Evolutionary conservation across 805 yeast species (phyloP).

Genomic region (Monosporozyma aerobia): DNA sequence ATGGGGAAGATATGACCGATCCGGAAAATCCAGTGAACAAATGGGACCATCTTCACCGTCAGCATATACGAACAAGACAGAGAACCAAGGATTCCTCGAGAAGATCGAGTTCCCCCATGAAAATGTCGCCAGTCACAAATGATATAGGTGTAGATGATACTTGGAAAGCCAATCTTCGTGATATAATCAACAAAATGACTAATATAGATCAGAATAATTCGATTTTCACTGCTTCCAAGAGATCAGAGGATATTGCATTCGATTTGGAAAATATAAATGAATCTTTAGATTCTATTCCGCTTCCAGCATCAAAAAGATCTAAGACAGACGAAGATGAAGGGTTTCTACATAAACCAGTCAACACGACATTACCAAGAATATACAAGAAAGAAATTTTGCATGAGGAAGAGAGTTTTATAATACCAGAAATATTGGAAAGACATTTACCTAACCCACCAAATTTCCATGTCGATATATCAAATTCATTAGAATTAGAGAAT

Average conservation of each 20-base stretch:
- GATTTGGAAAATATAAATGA: slow-evolving; percentile 22
- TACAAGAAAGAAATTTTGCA: slow-evolving; percentile 17
- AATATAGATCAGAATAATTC: background rate
- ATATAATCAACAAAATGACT: slow-evolving; percentile 12
- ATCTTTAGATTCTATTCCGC: slow-evolving; percentile 15
- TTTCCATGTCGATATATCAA: slow-evolving; percentile 12
- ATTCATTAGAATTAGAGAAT: slow-evolving; percentile 13
- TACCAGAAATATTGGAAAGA: slow-evolving; percentile 6
- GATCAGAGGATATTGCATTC: slow-evolving; percentile 6
- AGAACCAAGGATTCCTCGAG: slow-evolving; percentile 10
- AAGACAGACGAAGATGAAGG: slow-evolving; percentile 6
- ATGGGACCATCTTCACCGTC: slow-evolving; percentile 12
- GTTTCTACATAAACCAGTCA: slow-evolving; percentile 22
- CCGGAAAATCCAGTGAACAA: background rate
- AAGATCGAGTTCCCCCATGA: slow-evolving; percentile 21
- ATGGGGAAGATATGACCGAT: background rate
- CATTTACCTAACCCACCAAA: slow-evolving; percentile 16
- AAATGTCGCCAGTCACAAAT: slow-evolving; percentile 12
- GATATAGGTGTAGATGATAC: slow-evolving; percentile 5
- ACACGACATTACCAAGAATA: slow-evolving; percentile 19
- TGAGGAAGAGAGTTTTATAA: slow-evolving; percentile 10
- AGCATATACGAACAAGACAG: slow-evolving; percentile 18
- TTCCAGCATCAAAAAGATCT: background rate
- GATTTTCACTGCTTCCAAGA: background rate
- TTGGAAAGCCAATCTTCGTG: slow-evolving; percentile 12